These are phyloP conservation scores for Trichoderma atrobrunneum DNA, from an alignment of 2,329 filamentous ascomycete genomes.

Conservation along the genomic window DNA sequence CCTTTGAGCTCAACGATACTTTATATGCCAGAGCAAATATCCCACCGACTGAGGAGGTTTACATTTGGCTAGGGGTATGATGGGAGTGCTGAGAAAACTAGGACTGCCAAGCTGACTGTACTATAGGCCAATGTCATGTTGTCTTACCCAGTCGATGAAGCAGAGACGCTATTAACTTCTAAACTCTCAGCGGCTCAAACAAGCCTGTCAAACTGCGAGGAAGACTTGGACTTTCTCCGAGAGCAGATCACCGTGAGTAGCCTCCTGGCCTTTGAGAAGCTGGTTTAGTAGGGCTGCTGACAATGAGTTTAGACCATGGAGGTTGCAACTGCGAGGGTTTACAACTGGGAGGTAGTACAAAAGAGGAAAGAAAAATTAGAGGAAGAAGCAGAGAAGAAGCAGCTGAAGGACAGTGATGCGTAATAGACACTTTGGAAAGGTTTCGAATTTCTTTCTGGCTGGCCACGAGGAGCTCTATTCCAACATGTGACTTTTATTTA, in stretches of 20 bases:
- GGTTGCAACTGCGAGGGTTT: constrained; percentile 93
- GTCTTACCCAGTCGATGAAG: constrained; percentile 86
- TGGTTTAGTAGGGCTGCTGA: background rate
- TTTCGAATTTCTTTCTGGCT: background rate
- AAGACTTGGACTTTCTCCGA: constrained; percentile 91
- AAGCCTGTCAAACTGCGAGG: constrained; percentile 84
- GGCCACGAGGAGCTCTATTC: background rate
- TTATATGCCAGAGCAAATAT: constrained; percentile 86
- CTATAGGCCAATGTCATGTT: constrained; percentile 91
- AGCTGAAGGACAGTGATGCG: constrained; percentile 37
- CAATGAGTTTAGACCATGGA: constrained; percentile 72
- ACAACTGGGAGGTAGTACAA: constrained; percentile 98
- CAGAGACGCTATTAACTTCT: constrained; percentile 70
- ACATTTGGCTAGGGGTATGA: constrained; percentile 86
- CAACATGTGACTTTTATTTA: background rate
- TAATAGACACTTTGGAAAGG: constrained; percentile 14
- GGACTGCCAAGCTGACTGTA: constrained; percentile 10
- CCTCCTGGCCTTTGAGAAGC: background rate
- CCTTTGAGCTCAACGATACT: constrained; percentile 95
- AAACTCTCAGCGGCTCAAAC: constrained; percentile 78
- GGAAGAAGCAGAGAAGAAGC: constrained; percentile 47
- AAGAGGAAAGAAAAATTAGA: constrained; percentile 84
- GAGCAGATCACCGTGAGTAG: constrained; percentile 87
- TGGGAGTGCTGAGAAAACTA: background rate
- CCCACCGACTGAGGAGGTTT: constrained; percentile 82